phyloP scores from a whole-genome alignment of 441 rosid genomes.

The Syzygium malaccense region DNA sequence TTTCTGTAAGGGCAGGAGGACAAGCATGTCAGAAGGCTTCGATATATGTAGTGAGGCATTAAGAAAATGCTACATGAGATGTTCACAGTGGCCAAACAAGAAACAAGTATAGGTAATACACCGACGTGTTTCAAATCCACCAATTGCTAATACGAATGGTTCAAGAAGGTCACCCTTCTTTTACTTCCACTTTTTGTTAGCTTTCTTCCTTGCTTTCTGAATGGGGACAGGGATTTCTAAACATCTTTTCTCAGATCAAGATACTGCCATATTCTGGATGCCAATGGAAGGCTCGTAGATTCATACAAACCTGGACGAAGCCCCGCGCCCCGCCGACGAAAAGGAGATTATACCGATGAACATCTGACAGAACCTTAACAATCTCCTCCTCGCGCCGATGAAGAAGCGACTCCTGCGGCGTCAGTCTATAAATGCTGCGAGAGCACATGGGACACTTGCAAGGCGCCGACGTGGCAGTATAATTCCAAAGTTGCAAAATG shows the following conservation, averaged over 20 bases:
- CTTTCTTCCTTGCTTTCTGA: not conserved
- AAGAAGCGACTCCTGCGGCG: constrained; percentile 42
- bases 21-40: not conserved
- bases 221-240: not conserved
- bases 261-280: not conserved
- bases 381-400: constrained; percentile 39
- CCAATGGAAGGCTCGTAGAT: not conserved
- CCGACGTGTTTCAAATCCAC: not conserved
- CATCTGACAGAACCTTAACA: constrained; percentile 36
- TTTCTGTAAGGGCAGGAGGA: constrained; percentile 38
- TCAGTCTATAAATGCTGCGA: constrained; percentile 39
- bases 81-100: not conserved
- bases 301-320: constrained; percentile 41
- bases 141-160: not conserved
- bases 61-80: not conserved
- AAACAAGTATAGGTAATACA: not conserved
- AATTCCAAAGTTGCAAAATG: constrained; percentile 81
- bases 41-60: not conserved
- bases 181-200: not conserved
- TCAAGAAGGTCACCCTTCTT: not conserved
- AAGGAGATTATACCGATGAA: constrained; percentile 62
- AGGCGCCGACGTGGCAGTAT: constrained; percentile 58
- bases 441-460: constrained; percentile 91
- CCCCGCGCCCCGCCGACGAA: constrained; percentile 62
- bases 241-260: not conserved